A percentile compares a stretch with the other conserved stretches of the same genome.
Evolutionary conservation across 768 basidiomycete genomes (phyloP).

Genomic region (Russula dissimulans): DNA sequence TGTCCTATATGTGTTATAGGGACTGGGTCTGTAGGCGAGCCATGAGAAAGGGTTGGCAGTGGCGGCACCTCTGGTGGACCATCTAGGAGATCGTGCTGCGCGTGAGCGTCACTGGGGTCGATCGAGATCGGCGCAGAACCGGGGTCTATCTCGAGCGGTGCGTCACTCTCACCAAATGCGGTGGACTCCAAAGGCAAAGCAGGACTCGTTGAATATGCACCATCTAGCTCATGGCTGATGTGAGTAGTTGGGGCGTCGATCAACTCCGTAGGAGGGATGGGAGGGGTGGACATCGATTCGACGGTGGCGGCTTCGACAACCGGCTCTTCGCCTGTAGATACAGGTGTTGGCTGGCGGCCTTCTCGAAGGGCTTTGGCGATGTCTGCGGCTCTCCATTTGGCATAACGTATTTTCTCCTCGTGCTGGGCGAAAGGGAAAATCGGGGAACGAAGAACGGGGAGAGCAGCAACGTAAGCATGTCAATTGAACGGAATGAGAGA

Average conservation of each 20-base stretch:
- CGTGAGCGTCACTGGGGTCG: neutral
- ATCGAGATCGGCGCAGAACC: constrained; percentile 11
- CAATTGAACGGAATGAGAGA: neutral
- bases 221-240: neutral
- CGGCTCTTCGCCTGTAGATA: constrained; percentile 48
- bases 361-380: constrained; percentile 94
- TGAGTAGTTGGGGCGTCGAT: neutral
- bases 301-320: constrained; percentile 21
- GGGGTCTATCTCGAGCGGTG: neutral
- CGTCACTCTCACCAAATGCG: neutral
- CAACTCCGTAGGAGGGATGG: constrained; percentile 22
- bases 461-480: neutral
- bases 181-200: neutral
- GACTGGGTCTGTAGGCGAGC: neutral
- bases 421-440: constrained; percentile 38
- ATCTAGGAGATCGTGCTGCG: neutral
- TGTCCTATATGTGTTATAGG: neutral
- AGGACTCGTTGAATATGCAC: neutral
- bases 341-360: constrained; percentile 73
- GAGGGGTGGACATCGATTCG: constrained; percentile 17
- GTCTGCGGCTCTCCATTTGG: constrained; percentile 96
- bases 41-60: neutral
- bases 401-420: constrained; percentile 83
- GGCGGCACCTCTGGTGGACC: neutral
- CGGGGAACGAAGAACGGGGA: neutral